Evolutionary conservation across 331 rosid species (phyloP), one percentile per base, ranked within the genome.

Genomic region (Arachis monticola): DNA sequence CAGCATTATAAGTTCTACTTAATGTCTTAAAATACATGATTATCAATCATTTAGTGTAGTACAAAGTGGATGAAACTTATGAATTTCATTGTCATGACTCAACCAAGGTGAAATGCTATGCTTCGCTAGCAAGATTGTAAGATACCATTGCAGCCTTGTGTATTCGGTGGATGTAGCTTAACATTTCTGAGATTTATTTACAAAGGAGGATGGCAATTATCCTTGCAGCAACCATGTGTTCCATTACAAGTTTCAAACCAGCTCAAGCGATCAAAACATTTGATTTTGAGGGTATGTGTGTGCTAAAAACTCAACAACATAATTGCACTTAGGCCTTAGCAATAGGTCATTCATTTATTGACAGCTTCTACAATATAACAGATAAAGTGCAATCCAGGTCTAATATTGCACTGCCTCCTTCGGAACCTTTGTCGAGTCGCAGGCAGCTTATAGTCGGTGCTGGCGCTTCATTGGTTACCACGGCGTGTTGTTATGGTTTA

Each of bases 371-470:
- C 83, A 58, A 86, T 70, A 40, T 64, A 73, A 80, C 87, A 94
- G 91, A 86, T 82, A 88, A 80, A 79, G 70, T 82, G 52, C 88
- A 69, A 81, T 69, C 72, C 81, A 77, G 81, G 85, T 85, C 84
- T 76, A 79, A 72, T 78, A 46, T 77, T 78, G 81, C 75, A 41
- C 71, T 76, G 52, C 83, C 80, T 77, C 74, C 81, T 74, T 71
- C 67, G 62, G 88, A 80, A 51, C 76, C 71, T 80, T 75, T 71
- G 41, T 82, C 80, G 7, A 80, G 76, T 55, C 92, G 97, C 64
- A 86, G 99, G 64, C 84, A 59, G 62, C 65, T 83, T 41, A 14
- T 88, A 55, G 27, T 74, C 2, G 17, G 76, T 38, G 51, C 78
- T 51, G 83, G 80, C 59, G 77, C 82, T 60, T 76, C 90, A 38